These are phyloP conservation scores for Saxophila tyrrhenica DNA, from an alignment of 495 filamentous ascomycete species.

Conservation along the genomic window DNA sequence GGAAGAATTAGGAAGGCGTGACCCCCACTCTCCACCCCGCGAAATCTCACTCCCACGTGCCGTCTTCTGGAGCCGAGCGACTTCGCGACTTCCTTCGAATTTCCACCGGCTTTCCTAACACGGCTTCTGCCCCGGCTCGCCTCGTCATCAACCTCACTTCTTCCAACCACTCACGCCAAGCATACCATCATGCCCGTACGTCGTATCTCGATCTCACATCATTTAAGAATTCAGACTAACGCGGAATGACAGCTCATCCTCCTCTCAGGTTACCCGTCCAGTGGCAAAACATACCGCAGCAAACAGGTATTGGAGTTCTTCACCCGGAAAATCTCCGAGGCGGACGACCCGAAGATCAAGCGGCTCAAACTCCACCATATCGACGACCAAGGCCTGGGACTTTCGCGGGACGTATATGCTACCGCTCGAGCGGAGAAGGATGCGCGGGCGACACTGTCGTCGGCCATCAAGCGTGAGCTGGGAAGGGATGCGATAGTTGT, in stretches of 20 bases:
- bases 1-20: no score
- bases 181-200: background rate
- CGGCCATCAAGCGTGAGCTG: slow-evolving; percentile 73
- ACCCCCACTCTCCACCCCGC: no score
- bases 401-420: slow-evolving; percentile 53
- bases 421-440: slow-evolving; percentile 73
- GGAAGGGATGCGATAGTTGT: slow-evolving; percentile 74
- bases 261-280: slow-evolving; percentile 82
- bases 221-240: no score
- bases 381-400: slow-evolving; percentile 52
- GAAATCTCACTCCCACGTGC: no score
- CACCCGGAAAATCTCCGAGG: slow-evolving; percentile 38
- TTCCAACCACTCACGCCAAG: background rate
- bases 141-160: background rate
- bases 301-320: slow-evolving; percentile 63
- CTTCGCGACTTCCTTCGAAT: no score
- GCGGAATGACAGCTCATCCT: slow-evolving; percentile 61
- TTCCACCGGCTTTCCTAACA: no score
- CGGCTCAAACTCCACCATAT: slow-evolving; percentile 54
- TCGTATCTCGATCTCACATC: background rate
- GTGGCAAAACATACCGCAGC: slow-evolving; percentile 84
- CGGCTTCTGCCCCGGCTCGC: no score
- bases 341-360: slow-evolving; percentile 40
- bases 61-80: no score
- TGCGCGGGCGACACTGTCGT: slow-evolving; percentile 74